Percentiles rank a stretch among this genome's conserved stretches.
Conservation (phyloP, 2,329 filamentous ascomycete genomes). For the Colletotrichum incanum region DNA sequence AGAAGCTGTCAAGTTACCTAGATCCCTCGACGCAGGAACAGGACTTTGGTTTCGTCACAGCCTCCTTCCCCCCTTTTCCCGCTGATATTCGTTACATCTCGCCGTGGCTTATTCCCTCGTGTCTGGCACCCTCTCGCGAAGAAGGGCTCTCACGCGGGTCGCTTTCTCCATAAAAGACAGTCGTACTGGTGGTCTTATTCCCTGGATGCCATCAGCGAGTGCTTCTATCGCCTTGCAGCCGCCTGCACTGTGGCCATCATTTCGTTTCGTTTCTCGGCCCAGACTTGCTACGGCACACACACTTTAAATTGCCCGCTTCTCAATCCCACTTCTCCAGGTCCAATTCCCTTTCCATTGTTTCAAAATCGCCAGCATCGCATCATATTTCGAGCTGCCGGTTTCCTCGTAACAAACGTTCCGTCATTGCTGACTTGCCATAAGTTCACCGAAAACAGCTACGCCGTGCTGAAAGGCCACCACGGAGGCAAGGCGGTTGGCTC, state of each 20-base stretch:
- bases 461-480: neutral
- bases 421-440: conserved; percentile 6
- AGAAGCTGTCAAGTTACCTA: conserved; percentile 30
- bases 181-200: conserved; percentile 10
- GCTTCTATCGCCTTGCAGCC: conserved; percentile 32
- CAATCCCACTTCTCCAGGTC: conserved; percentile 22
- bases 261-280: conserved; percentile 34
- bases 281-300: conserved; percentile 29
- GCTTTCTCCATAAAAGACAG: conserved; percentile 38
- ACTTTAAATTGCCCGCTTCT: conserved; percentile 36
- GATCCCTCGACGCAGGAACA: conserved; percentile 16
- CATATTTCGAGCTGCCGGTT: neutral
- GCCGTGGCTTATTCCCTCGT: conserved; percentile 24
- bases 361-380: conserved; percentile 22
- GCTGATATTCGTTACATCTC: conserved; percentile 30
- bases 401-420: neutral
- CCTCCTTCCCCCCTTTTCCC: conserved; percentile 25
- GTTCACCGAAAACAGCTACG: neutral
- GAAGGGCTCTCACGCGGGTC: conserved; percentile 15
- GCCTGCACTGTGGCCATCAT: conserved; percentile 26
- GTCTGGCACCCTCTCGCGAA: conserved; percentile 17
- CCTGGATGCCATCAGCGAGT: conserved; percentile 30
- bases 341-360: conserved; percentile 27
- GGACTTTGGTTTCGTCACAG: conserved; percentile 13
- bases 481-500: neutral